phyloP scores from a whole-genome alignment of 2,329 filamentous ascomycete species.

The Diaporthe nobilis region DNA sequence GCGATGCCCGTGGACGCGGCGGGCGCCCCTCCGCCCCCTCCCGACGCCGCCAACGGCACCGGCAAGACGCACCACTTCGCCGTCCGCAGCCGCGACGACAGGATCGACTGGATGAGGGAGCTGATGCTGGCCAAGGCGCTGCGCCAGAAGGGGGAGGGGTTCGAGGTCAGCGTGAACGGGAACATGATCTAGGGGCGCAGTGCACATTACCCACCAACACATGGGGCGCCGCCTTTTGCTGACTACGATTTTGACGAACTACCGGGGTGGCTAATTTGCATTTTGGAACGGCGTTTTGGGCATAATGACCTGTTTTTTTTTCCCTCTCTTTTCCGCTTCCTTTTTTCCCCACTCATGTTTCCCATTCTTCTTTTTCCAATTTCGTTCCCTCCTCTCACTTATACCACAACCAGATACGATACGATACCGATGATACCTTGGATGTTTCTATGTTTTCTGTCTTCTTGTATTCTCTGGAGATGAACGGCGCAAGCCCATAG shows the following conservation, averaged over 20 bases:
- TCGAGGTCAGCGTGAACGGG: slow-evolving; percentile 86
- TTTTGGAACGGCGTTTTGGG: slow-evolving; percentile 40
- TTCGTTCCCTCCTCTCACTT: slow-evolving; percentile 32
- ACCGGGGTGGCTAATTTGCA: slow-evolving; percentile 30
- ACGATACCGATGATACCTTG: slow-evolving; percentile 44
- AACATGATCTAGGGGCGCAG: slow-evolving; percentile 73
- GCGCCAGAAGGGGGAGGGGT: slow-evolving; percentile 87
- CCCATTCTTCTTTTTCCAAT: not conserved
- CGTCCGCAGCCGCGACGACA: slow-evolving; percentile 86
- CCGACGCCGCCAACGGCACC: slow-evolving; percentile 69
- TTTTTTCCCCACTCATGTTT: slow-evolving; percentile 35
- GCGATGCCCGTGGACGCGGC: slow-evolving; percentile 39
- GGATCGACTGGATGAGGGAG: slow-evolving; percentile 98
- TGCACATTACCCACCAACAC: not conserved
- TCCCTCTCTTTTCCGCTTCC: slow-evolving; percentile 43
- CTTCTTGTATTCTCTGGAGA: slow-evolving; percentile 24
- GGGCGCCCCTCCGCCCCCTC: slow-evolving; percentile 48
- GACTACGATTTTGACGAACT: slow-evolving; percentile 22
- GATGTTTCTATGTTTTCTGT: slow-evolving; percentile 11
- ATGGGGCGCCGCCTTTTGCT: slow-evolving; percentile 24
- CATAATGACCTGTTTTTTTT: slow-evolving; percentile 2
- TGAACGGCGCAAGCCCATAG: slow-evolving; percentile 33
- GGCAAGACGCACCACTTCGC: slow-evolving; percentile 95
- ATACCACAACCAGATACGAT: slow-evolving; percentile 40
- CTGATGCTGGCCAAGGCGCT: slow-evolving; percentile 91